A percentile compares a stretch with the other conserved stretches of the same genome.
These are phyloP conservation scores for Striga hermonthica DNA, from an alignment of 305 asterid genomes.

Conservation along the genomic window DNA sequence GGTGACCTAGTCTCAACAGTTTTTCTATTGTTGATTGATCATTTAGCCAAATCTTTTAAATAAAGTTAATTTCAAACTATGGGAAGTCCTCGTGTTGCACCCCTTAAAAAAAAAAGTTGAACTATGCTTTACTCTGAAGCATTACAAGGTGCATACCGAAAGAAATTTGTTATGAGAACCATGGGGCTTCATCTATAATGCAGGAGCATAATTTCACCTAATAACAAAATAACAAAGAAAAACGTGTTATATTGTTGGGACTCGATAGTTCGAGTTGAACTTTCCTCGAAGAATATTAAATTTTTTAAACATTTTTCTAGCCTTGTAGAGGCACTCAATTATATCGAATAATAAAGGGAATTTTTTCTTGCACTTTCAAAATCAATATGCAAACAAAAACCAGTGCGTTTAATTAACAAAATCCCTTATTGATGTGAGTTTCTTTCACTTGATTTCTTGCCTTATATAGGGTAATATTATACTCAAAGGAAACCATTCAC, in stretches of 20 bases:
- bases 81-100: too few relatives aligned
- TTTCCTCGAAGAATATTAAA: not conserved
- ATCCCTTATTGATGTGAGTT: not conserved
- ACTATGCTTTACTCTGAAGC: not conserved
- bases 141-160: not conserved
- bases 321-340: not conserved
- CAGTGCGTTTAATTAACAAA: not conserved
- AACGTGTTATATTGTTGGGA: not conserved
- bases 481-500: too few relatives aligned
- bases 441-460: not conserved
- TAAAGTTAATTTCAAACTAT: not conserved
- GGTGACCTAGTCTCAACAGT: not conserved
- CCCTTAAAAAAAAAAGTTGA: too few relatives aligned
- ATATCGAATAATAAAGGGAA: not conserved
- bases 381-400: not conserved
- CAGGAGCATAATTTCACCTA: not conserved
- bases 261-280: not conserved
- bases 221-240: not conserved
- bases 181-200: not conserved
- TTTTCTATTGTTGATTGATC: not conserved
- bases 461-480: too few relatives aligned
- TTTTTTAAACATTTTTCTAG: not conserved
- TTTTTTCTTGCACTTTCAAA: not conserved
- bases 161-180: not conserved
- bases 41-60: not conserved